Percentiles rank a stretch among this genome's conserved stretches.
Evolutionary conservation across 2,329 filamentous ascomycete genomes (phyloP).

Genomic region (Sordariomycetes sp.): DNA sequence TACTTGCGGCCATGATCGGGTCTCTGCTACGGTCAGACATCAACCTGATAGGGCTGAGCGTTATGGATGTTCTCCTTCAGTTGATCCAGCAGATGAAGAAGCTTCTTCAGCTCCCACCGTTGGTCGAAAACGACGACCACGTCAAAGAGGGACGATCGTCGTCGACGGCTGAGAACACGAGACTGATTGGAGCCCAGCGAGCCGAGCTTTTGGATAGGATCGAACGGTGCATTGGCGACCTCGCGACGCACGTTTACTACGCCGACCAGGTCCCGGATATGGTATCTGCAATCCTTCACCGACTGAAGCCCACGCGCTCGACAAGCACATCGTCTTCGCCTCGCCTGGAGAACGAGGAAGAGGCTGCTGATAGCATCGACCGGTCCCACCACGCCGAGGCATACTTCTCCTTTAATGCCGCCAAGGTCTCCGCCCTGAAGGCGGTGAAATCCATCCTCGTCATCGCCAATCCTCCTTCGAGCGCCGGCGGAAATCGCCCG

Average conservation of each 20-base stretch:
- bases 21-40: constrained; percentile 77
- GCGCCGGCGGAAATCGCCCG: constrained; percentile 45
- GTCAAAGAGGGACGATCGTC: constrained; percentile 17
- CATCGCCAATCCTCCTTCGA: constrained; percentile 63
- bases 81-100: constrained; percentile 75
- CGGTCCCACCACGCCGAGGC: constrained; percentile 34
- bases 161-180: constrained; percentile 4
- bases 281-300: constrained; percentile 68
- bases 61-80: constrained; percentile 87
- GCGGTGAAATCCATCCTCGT: constrained; percentile 74
- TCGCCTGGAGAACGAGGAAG: constrained; percentile 37
- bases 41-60: constrained; percentile 88
- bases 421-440: constrained; percentile 57
- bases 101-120: constrained; percentile 54
- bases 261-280: constrained; percentile 93
- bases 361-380: constrained; percentile 24
- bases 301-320: constrained; percentile 56
- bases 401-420: constrained; percentile 40
- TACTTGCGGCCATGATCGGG: constrained; percentile 67
- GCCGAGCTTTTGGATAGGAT: constrained; percentile 59
- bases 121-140: constrained; percentile 17
- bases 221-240: constrained; percentile 75
- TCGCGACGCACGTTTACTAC: constrained; percentile 94
- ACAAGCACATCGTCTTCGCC: constrained; percentile 31
- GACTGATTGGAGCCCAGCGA: constrained; percentile 28